Evolutionary conservation across 1,284 basidiomycete species (phyloP).

Genomic region (Phellinidium pouzarii): DNA sequence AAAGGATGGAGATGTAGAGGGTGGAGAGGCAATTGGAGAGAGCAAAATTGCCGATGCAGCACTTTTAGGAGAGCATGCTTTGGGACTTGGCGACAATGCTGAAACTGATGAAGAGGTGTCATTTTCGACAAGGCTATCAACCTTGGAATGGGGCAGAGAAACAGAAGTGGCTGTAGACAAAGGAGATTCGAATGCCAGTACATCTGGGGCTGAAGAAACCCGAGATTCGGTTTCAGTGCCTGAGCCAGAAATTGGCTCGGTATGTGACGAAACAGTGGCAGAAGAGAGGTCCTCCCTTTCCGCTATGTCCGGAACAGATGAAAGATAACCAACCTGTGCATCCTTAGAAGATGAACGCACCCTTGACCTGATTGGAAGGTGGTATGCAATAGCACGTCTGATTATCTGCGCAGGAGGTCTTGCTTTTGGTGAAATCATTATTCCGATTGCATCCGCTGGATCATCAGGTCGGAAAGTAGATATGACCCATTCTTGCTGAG

Average conservation of each 20-base stretch:
- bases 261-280: neutral
- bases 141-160: slow-evolving; percentile 27
- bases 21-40: slow-evolving; percentile 23
- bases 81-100: slow-evolving; percentile 14
- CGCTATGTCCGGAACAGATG: too few species aligned
- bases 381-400: slow-evolving; percentile 7
- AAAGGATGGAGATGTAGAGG: slow-evolving; percentile 30
- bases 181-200: slow-evolving; percentile 49
- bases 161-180: slow-evolving; percentile 55
- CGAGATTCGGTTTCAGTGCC: slow-evolving; percentile 35
- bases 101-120: slow-evolving; percentile 7
- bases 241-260: slow-evolving; percentile 20
- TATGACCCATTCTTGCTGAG: slow-evolving; percentile 18
- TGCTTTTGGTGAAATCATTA: slow-evolving; percentile 18
- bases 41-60: slow-evolving; percentile 23
- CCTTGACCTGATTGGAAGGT: neutral
- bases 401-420: slow-evolving; percentile 16
- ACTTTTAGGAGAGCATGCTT: slow-evolving; percentile 7
- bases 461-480: slow-evolving; percentile 11
- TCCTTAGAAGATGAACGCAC: neutral
- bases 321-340: too few species aligned
- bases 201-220: slow-evolving; percentile 37
- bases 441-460: slow-evolving; percentile 17
- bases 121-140: slow-evolving; percentile 16
- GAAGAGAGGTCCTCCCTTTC: neutral